Base-by-base conservation (phyloP, 2,329 filamentous ascomycete species). In the Aspergillus sp. region DNA sequence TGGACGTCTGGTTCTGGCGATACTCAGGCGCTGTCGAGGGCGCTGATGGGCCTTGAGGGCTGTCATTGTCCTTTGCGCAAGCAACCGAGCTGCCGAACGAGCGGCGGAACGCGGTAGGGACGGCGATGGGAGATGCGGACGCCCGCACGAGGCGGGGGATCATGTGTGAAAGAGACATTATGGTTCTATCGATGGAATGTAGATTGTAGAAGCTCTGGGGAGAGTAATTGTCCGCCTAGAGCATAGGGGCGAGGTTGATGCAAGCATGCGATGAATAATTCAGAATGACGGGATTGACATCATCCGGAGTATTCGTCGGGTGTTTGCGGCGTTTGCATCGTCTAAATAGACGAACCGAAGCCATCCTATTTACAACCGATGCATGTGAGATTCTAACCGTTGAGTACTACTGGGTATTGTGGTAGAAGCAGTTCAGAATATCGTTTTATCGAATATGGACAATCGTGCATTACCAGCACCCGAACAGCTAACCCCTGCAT, bases 1-100 rank as follows among this genome's bases (percentile, higher is more conserved):
- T 85, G 55, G 80, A 75, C 26, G 70, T 79, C 68, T 86, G 82
- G 54, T 74, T 74, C 59, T 81, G 77, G 59, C 82, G 77, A 65
- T 83, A 79, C 45, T 76, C 75, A 49, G 78, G 72, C 19, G 77
- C 76, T 10, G 76, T 84, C 58, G 82, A 78, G 53, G 82, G 20
- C 17, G 43, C 4, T 19, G 10, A 13, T 8, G 44, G 5, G 44
- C 32, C 44, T 38, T 19, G 77, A 55, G 68, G 71, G 53, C 78
- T 74, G 51, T 79, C 76, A 60, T 42, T 17, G 40, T 73, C 69
- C 54, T 61, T 62, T 36, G 62, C 52, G 26, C 63, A 67, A 51
- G 66, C 55, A 55, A 60, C 58, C 52, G 67, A 63, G 44, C 60
- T 64, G 49, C 64, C 62, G 59, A 72, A 70, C n/a, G 65, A 52